Evolutionary conservation across 2,329 filamentous ascomycete species (phyloP), one percentile per base, ranked within the genome.

Genomic region (Penicillium sp.): DNA sequence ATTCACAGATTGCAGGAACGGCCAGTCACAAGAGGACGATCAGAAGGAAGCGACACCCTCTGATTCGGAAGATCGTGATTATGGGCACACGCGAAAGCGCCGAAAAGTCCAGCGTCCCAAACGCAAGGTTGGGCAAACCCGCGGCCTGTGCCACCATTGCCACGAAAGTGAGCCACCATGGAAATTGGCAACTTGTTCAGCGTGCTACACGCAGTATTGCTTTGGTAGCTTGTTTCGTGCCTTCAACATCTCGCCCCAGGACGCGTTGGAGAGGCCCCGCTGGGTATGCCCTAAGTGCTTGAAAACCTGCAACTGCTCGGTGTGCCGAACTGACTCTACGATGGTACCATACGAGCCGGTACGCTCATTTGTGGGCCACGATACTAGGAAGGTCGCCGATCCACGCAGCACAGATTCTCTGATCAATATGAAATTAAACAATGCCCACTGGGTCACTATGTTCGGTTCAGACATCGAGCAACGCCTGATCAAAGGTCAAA

Each of bases 171-270:
- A 96, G 64, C 86, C 88, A 47, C 85, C 80, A 18, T 96, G 95
- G 83, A 92, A 90, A 65, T 84, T 96, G 57, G 90, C 90, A 2
- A 82, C 85, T 47, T 99, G 94, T 71, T 85, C 85, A 0, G 82
- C 81, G 8, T 97, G 94, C 65, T 79, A 81, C 12, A 79, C 88
- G 50, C 84, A 83, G 0, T 99, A 95, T 68, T 97, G 94, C 70
- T 99, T 95, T 66, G 93, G 93, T n/a, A 88, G 88, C 15, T 79
- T 99, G 1, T 97, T 91, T 73, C 82, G 94, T 50, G 92, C 90
- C 0, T 96, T 96, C 65, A 93, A 97, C 69, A 83, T 91, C 68
- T 88, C 90, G 82, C 94, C 94, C 0, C 85, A 93, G 63, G 79
- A 84, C 18, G 84, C 92, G 0, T 87, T 96, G 81, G 86, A 95